Evolutionary conservation across 768 basidiomycete species (phyloP), one percentile per base, ranked within the genome.

Genomic region (Tulasnella sp.): DNA sequence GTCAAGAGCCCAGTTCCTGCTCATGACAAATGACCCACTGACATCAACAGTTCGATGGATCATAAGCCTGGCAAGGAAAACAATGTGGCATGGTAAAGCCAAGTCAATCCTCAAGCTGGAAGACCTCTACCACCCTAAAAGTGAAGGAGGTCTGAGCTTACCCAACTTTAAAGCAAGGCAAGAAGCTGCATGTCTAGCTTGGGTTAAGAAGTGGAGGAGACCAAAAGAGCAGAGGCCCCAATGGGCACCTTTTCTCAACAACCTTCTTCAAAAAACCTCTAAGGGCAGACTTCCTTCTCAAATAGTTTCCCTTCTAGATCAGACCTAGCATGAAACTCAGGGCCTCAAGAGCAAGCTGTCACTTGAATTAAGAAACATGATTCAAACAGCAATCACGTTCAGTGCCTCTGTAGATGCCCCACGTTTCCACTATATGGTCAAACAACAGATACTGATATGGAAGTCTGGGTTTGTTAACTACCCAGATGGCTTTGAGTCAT

Each of bases 121-220:
- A 7, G 46, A 48, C 19, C 5, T 48, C 46, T 48, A 48, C n/a
- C 5, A 48, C 5, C 46, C 46, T n/a, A 5, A 5, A 29, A 7
- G 7, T 21, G 7, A 29, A 21, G 46, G 46, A 11, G 46, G 46
- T 22, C 46, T 48, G 7, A 48, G 27, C n/a, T 5, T 48, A 5
- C 46, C n/a, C 7, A n/a, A 48, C 46, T 22, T 48, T n/a, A 48
- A 29, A 48, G 5, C 46, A 5, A 48, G 27, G n/a, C 46, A 48
- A n/a, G n/a, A 7, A 7, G 46, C 46, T 7, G 46, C 46, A 29
- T 22, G 46, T 11, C 7, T 48, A 7, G n/a, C n/a, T 5, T 48
- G 46, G 46, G n/a, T 48, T 29, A 48, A 48, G n/a, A 48, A 48
- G 46, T 48, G 46, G 46, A 48, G 46, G n/a, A n/a, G 21, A 48